Evolutionary conservation across 2,329 filamentous ascomycete species (phyloP), one percentile per base, ranked within the genome.

Genomic region (Hypomyces perniciosus): DNA sequence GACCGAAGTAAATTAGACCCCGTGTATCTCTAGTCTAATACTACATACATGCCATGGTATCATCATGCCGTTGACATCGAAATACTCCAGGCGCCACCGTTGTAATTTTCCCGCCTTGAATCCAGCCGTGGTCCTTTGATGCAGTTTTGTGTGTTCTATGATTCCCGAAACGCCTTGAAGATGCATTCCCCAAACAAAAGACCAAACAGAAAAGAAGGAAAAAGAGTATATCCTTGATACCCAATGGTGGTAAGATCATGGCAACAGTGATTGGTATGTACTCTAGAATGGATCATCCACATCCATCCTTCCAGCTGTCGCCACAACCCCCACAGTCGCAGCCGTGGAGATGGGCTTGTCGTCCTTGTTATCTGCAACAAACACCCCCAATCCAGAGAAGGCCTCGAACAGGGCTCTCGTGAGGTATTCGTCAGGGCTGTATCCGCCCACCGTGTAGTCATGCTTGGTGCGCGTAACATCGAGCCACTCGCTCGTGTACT

Each of bases 321-420:
- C 66, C 2, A 66, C 68, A 31, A 64, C 69, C 44, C 71, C 68
- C 28, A 61, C 65, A 1, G 71, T 67, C 1, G 58, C 68, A 4
- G 64, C 60, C 0, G 64, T 65, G 5, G 68, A 55, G 7, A 69
- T 62, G 6, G 63, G 65, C 42, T 61, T 65, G 41, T 73, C 70
- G 2, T 63, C 59, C 68, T 80, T 80, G 63, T 95, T 91, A 42
- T 96, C 90, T 34, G 81, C 85, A 39, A 99, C 75, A 60, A 95
- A 95, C 39, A 95, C 88, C 1, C 88, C 90, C 54, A 99, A 68
- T 0, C 95, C 93, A 0, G 88, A 83, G 69, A 96, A 97, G 0
- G 92, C 90, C 64, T 96, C 91, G 54, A 89, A 87, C 64, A 99
- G 72, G 27, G 88, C 85, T 27, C 91, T 78, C 6, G 83, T 77